These are phyloP conservation scores for Ampelomyces quisqualis DNA, from an alignment of 2,329 filamentous ascomycete genomes.

Conservation along the genomic window DNA sequence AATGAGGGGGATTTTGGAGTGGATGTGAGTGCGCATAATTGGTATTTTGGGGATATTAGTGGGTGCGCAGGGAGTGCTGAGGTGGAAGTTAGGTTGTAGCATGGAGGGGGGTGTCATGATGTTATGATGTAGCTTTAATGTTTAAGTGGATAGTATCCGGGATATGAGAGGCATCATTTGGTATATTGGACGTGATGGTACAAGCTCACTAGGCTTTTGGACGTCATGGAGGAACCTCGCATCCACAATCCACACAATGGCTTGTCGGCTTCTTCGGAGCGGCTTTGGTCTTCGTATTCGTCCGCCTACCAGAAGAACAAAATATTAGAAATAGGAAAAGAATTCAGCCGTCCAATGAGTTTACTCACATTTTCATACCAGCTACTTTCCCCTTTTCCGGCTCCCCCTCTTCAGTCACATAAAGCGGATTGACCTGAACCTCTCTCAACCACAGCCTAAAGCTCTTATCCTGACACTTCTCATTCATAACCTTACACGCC, in stretches of 20 bases:
- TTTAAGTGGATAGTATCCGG: too few species aligned
- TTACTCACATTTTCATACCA: conserved; percentile 26
- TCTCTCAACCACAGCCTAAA: conserved; percentile 47
- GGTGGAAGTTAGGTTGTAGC: conserved; percentile 28
- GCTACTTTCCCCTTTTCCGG: conserved; percentile 25
- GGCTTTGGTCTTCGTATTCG: too few species aligned
- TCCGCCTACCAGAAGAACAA: too few species aligned
- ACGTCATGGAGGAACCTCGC: too few species aligned
- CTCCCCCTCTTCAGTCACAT: conserved; percentile 40
- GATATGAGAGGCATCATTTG: too few species aligned
- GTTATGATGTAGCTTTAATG: not conserved
- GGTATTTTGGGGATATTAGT: conserved; percentile 42
- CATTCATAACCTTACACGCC: conserved; percentile 38
- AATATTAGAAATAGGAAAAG: not conserved
- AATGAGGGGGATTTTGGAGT: conserved; percentile 34
- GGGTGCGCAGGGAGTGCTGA: conserved; percentile 31
- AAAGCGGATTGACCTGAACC: conserved; percentile 39
- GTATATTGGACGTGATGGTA: too few species aligned
- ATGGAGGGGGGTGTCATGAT: not conserved
- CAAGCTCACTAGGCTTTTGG: too few species aligned
- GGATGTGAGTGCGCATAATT: conserved; percentile 36
- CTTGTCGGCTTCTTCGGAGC: too few species aligned
- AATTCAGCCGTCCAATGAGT: too few species aligned
- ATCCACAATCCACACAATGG: conserved; percentile 1
- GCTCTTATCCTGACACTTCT: conserved; percentile 38